A percentile compares a stretch with the other conserved stretches of the same genome.
Evolutionary conservation across 176 grass and related monocot genomes (phyloP).

Genomic region (Oryza coarctata): DNA sequence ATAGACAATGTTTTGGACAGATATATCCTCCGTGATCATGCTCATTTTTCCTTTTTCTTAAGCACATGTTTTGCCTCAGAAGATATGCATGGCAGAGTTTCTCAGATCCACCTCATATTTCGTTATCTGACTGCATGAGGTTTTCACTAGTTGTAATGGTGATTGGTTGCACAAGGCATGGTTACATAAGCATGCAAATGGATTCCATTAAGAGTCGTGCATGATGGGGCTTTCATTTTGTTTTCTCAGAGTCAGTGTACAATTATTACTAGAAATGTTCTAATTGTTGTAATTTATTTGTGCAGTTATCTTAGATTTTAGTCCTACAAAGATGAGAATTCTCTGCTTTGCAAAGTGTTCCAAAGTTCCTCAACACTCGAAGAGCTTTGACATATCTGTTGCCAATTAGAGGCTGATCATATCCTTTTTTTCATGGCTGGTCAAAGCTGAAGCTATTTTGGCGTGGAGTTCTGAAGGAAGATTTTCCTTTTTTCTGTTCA

Average conservation of each 20-base stretch:
- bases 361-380: background rate
- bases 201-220: background rate
- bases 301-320: conserved; percentile 28
- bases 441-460: background rate
- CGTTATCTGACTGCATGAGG: background rate
- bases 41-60: background rate
- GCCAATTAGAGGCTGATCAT: background rate
- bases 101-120: background rate
- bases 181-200: background rate
- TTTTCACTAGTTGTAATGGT: background rate
- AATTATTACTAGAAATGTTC: conserved; percentile 15
- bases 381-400: background rate
- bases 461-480: background rate
- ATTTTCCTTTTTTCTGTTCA: background rate
- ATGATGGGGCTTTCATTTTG: conserved; percentile 6
- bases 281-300: conserved; percentile 10
- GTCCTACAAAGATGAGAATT: background rate
- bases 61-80: background rate
- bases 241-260: background rate
- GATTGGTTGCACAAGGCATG: background rate
- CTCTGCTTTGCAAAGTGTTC: background rate
- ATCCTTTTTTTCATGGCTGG: background rate
- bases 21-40: background rate
- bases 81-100: background rate
- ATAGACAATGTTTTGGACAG: background rate